Evolutionary conservation across 169 alveolate species (phyloP).

Genomic region (Plasmodium gaboni): DNA sequence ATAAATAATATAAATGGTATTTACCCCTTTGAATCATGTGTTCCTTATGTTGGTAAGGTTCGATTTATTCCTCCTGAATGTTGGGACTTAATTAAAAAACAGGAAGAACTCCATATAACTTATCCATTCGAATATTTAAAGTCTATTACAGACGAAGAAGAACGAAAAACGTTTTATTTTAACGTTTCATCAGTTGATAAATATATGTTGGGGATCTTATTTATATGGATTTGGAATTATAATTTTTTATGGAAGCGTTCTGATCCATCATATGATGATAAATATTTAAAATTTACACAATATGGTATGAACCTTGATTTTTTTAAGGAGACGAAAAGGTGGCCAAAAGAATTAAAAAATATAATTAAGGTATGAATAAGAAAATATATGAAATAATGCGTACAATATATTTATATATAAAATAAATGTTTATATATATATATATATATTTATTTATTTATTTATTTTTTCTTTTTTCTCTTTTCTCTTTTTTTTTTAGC

Average conservation of each 20-base stretch:
- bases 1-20: conserved; percentile 72
- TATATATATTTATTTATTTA: background rate
- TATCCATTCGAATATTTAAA: conserved; percentile 15
- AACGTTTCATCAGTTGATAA: conserved; percentile 84
- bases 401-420: background rate
- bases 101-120: conserved; percentile 64
- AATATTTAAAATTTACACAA: conserved; percentile 52
- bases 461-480: background rate
- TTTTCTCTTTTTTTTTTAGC: conserved; percentile 14
- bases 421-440: background rate
- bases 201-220: conserved; percentile 69
- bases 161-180: conserved; percentile 80
- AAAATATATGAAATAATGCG: background rate
- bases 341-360: conserved; percentile 49
- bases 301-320: conserved; percentile 45
- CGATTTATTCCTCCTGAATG: conserved; percentile 90
- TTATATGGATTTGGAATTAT: conserved; percentile 87
- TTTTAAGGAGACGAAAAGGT: conserved; percentile 34
- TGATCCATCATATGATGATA: conserved; percentile 81
- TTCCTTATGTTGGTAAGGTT: conserved; percentile 87
- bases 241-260: conserved; percentile 86
- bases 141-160: conserved; percentile 43
- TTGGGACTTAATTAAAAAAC: conserved; percentile 80
- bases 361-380: conserved; percentile 23
- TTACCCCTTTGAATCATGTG: conserved; percentile 82